These are phyloP conservation scores for Salix exigua DNA, from an alignment of 345 rosid species.

Conservation along the genomic window DNA sequence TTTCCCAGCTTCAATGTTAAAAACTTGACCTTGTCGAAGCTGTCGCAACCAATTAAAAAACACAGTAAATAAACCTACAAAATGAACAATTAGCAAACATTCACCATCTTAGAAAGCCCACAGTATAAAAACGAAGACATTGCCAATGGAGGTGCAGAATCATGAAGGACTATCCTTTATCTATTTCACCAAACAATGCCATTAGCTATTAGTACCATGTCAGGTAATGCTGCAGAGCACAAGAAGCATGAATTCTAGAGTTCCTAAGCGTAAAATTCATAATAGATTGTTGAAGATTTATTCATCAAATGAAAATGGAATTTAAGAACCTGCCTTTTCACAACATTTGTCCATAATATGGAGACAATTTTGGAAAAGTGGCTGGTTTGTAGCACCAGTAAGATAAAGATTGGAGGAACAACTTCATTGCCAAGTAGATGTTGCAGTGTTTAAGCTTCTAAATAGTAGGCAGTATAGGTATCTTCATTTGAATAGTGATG, in stretches of 20 bases:
- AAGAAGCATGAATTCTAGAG: not conserved
- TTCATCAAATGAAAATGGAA: not conserved
- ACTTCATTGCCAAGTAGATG: too few relatives aligned
- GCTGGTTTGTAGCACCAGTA: not conserved
- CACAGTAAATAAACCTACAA: slow-evolving; percentile 5
- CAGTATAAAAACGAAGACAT: not conserved
- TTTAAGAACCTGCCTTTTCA: not conserved
- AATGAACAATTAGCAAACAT: not conserved
- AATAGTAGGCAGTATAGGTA: too few relatives aligned
- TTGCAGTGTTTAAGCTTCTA: too few relatives aligned
- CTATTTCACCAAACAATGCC: not conserved
- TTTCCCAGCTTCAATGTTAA: slow-evolving; percentile 92
- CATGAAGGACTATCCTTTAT: not conserved
- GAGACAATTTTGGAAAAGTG: not conserved
- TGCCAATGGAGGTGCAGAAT: not conserved
- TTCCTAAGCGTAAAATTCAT: not conserved
- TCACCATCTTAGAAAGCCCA: not conserved
- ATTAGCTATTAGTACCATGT: not conserved
- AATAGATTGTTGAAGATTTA: not conserved
- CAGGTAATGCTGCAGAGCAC: not conserved
- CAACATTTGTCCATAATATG: not conserved
- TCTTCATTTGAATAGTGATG: too few relatives aligned
- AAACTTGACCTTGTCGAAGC: slow-evolving; percentile 82
- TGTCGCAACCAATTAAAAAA: slow-evolving; percentile 30
- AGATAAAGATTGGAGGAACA: too few relatives aligned